Evolutionary conservation across 495 filamentous ascomycete species (phyloP).

Genomic region (Xylona heveae): DNA sequence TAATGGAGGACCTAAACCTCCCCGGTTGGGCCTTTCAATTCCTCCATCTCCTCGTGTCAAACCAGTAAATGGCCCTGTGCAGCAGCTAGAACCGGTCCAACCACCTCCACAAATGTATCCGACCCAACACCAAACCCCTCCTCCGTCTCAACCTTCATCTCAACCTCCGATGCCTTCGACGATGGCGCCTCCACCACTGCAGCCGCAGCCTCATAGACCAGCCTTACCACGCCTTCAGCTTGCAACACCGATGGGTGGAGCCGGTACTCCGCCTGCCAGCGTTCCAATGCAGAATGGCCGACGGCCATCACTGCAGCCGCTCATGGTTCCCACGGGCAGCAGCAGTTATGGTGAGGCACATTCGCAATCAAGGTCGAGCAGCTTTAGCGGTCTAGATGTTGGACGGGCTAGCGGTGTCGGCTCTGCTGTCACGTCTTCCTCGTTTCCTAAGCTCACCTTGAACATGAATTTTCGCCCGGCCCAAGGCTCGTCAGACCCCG

Average conservation of each 20-base stretch:
- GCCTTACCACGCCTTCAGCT: constrained; percentile 52
- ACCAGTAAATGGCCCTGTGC: constrained; percentile 29
- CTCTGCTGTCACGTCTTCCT: constrained; percentile 66
- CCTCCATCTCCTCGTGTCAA: constrained; percentile 64
- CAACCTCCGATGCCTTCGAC: constrained; percentile 18
- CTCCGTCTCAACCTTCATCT: too few relatives aligned
- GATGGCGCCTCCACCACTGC: constrained; percentile 14
- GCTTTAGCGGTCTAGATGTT: constrained; percentile 51
- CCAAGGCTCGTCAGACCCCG: constrained; percentile 56
- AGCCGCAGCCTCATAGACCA: constrained; percentile 25
- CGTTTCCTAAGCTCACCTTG: constrained; percentile 52
- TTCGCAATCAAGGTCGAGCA: constrained; percentile 53
- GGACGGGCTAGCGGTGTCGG: constrained; percentile 52
- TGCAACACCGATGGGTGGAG: constrained; percentile 68
- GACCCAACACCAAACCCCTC: neutral
- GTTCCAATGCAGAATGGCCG: constrained; percentile 22
- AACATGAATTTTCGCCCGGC: constrained; percentile 34
- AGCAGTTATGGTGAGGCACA: constrained; percentile 51
- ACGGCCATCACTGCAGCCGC: constrained; percentile 26
- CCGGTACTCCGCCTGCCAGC: constrained; percentile 34
- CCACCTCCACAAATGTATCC: neutral
- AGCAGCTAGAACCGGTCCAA: constrained; percentile 8
- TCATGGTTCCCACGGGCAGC: constrained; percentile 18
- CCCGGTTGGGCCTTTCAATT: constrained; percentile 71
- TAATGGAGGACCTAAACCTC: constrained; percentile 39